phyloP scores from a whole-genome alignment of 441 rosid species.

The Erodium chrysanthum region DNA sequence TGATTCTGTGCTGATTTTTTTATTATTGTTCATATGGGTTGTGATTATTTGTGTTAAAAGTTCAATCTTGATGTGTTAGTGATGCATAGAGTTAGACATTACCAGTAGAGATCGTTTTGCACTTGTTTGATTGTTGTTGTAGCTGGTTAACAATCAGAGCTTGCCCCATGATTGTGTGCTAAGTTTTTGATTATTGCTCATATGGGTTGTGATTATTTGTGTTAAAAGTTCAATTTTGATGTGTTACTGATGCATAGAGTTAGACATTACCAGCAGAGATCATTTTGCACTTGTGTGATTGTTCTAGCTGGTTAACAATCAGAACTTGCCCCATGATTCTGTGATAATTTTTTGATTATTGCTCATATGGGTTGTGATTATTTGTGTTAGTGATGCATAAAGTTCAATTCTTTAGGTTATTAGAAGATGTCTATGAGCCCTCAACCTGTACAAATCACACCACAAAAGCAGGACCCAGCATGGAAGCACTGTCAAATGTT shows the following conservation, averaged over 20 bases:
- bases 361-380: not conserved
- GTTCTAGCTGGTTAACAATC: not conserved
- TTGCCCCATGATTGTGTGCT: not conserved
- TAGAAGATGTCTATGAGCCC: not conserved
- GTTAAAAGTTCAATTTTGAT: too few species aligned
- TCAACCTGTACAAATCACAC: slow-evolving; percentile 43
- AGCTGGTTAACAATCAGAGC: not conserved
- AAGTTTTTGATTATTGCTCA: not conserved
- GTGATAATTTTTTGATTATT: not conserved
- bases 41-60: not conserved
- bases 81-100: not conserved
- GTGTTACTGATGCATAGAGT: not conserved
- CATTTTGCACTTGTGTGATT: not conserved
- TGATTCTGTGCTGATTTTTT: not conserved
- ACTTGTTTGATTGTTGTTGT: not conserved
- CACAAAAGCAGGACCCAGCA: slow-evolving; percentile 75
- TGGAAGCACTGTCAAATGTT: slow-evolving; percentile 75
- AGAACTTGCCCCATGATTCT: not conserved
- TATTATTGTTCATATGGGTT: not conserved
- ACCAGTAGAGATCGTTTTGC: not conserved
- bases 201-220: not conserved
- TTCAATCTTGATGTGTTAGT: too few species aligned
- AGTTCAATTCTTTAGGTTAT: not conserved
- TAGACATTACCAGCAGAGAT: too few species aligned
- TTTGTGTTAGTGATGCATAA: not conserved